phyloP scores from a whole-genome alignment of 805 yeast genomes.

The Vanderwaltozyma polyspora region DNA sequence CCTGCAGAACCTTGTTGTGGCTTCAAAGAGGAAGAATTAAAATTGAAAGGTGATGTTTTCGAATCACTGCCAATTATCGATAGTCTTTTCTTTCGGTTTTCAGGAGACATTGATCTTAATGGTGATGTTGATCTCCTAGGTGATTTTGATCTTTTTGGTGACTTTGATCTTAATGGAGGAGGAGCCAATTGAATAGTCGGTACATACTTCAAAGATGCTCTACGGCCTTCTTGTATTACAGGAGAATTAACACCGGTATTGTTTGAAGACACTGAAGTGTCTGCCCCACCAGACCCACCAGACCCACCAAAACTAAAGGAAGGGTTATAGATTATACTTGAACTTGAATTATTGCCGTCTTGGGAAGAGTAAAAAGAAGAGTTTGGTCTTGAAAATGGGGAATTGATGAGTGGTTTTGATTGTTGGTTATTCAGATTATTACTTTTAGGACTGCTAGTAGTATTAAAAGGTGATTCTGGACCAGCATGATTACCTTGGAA shows the following conservation, averaged over 20 bases:
- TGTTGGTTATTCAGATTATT: background rate
- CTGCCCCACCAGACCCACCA: background rate
- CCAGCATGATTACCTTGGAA: constrained; percentile 5
- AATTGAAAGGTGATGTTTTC: constrained; percentile 21
- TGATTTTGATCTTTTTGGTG: constrained; percentile 22
- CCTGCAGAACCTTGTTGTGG: constrained; percentile 11
- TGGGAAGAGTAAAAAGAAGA: constrained; percentile 18
- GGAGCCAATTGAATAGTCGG: constrained; percentile 26
- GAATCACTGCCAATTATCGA: constrained; percentile 13
- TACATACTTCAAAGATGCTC: constrained; percentile 22
- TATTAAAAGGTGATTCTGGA: background rate
- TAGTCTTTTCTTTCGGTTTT: constrained; percentile 9
- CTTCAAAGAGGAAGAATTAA: constrained; percentile 10
- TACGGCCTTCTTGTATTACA: constrained; percentile 11
- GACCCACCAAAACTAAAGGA: constrained; percentile 24
- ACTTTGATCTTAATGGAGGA: constrained; percentile 18
- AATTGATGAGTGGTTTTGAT: background rate
- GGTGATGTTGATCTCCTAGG: constrained; percentile 23
- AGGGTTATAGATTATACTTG: constrained; percentile 24
- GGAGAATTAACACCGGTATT: background rate
- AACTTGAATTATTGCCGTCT: constrained; percentile 26
- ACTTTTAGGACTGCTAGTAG: constrained; percentile 1
- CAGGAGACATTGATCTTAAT: constrained; percentile 8
- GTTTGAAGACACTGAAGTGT: background rate
- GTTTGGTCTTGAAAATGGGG: constrained; percentile 7